Conservation (phyloP, 139 green algal species). For the Chlorella vulgaris region DNA sequence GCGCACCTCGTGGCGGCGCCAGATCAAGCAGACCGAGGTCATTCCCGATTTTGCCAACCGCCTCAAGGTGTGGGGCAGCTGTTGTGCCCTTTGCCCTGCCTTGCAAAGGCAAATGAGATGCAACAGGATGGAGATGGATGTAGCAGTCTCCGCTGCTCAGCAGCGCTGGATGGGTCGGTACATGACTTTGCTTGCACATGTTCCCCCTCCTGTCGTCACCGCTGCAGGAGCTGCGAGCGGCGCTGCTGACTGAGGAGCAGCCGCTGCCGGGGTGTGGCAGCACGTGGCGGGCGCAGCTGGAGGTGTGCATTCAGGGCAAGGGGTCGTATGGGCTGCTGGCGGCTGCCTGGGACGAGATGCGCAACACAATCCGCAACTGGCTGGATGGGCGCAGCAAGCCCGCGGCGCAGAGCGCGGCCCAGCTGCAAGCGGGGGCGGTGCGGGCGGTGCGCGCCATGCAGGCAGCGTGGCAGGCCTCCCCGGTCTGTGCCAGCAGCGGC, state of each 20-base stretch:
- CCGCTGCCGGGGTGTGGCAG: conserved; percentile 30
- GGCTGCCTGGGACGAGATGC: conserved; percentile 55
- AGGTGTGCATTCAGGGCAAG: conserved; percentile 42
- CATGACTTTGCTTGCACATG: no score
- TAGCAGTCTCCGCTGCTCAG: neutral
- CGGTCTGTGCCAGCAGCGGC: neutral
- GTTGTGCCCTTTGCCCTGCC: no score
- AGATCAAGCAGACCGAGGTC: conserved; percentile 38
- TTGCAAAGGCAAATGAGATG: no score
- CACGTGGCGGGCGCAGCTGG: conserved; percentile 42
- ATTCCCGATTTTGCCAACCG: conserved; percentile 39
- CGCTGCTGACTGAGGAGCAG: conserved; percentile 44
- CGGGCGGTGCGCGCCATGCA: conserved; percentile 43
- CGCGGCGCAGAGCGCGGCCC: neutral
- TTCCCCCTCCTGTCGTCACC: neutral
- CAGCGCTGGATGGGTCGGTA: neutral
- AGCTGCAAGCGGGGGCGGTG: neutral
- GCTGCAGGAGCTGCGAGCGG: conserved; percentile 31
- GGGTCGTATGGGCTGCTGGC: conserved; percentile 34
- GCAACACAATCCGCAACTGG: conserved; percentile 39
- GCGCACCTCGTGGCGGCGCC: conserved; percentile 46
- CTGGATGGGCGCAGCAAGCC: conserved; percentile 26
- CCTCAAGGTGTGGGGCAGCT: conserved; percentile 41
- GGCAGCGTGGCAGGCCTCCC: neutral
- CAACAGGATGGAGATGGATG: no score